phyloP scores from a whole-genome alignment of 2,329 filamentous ascomycete genomes.

The Arthroderma sp. region DNA sequence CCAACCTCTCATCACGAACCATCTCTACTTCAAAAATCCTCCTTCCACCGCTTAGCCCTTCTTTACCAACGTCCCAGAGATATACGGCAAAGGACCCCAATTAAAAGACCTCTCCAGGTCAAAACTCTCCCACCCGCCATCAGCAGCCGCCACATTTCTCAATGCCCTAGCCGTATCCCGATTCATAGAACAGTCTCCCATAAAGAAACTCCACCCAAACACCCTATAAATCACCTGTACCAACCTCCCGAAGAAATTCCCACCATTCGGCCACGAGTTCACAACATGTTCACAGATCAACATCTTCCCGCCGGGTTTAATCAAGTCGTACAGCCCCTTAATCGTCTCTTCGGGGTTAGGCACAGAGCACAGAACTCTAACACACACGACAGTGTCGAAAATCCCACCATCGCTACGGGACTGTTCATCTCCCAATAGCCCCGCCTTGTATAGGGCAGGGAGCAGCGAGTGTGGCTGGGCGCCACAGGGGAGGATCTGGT shows the following conservation, averaged over 20 bases:
- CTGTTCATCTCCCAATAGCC: constrained; percentile 18
- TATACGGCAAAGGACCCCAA: constrained; percentile 27
- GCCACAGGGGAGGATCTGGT: constrained; percentile 36
- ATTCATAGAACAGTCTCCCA: constrained; percentile 40
- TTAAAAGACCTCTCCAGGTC: constrained; percentile 32
- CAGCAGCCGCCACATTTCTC: constrained; percentile 26
- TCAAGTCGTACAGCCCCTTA: constrained; percentile 34
- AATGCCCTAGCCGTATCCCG: constrained; percentile 35
- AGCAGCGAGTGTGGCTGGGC: constrained; percentile 36
- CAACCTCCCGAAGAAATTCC: constrained; percentile 30
- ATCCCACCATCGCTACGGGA: constrained; percentile 17
- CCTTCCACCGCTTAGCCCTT: constrained; percentile 10
- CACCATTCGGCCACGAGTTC: constrained; percentile 38
- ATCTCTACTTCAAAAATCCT: background rate
- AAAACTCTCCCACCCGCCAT: constrained; percentile 37
- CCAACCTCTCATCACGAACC: background rate
- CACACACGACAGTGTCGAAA: constrained; percentile 43
- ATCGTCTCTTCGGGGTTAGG: constrained; percentile 35
- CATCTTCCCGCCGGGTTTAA: constrained; percentile 43
- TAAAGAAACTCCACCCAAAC: constrained; percentile 39
- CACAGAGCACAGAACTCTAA: constrained; percentile 43
- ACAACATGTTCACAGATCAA: constrained; percentile 44
- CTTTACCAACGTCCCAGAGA: constrained; percentile 30
- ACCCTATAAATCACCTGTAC: constrained; percentile 35
- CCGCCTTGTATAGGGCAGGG: constrained; percentile 31